Conservation (phyloP, 2,329 filamentous ascomycete species). For the Fusarium proliferatum region DNA sequence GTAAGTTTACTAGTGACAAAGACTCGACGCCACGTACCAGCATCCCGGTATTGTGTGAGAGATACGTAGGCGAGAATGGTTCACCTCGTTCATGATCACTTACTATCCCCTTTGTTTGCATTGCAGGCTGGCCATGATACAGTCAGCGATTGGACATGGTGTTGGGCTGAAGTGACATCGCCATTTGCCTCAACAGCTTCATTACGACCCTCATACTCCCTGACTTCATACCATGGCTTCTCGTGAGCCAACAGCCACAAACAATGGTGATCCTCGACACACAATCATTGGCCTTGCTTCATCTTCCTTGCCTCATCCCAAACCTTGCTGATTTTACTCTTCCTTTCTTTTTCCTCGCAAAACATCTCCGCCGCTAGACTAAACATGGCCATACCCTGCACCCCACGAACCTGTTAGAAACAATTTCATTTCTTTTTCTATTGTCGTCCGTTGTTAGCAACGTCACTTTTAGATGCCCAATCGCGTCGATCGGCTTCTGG, state of each 20-base stretch:
- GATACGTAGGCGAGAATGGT: background rate
- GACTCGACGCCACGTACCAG: slow-evolving; percentile 1
- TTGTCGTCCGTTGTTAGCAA: background rate
- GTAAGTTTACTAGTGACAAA: background rate
- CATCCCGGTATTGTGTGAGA: slow-evolving; percentile 1
- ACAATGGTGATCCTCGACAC: background rate
- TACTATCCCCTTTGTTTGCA: background rate
- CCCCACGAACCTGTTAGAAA: background rate
- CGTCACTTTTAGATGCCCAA: slow-evolving; percentile 12
- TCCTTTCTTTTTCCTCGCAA: slow-evolving; percentile 1
- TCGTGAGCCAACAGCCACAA: background rate
- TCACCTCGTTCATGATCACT: background rate
- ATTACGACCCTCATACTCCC: background rate
- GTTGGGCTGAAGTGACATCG: background rate
- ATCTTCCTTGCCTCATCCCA: slow-evolving; percentile 1
- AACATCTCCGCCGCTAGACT: slow-evolving; percentile 9
- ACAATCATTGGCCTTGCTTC: background rate
- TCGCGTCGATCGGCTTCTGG: slow-evolving; percentile 23
- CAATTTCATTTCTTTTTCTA: slow-evolving; percentile 1
- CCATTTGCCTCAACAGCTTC: background rate
- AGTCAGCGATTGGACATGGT: slow-evolving; percentile 3
- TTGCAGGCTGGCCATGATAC: background rate
- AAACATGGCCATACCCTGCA: background rate
- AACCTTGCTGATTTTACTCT: background rate
- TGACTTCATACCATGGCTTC: background rate